Conservation (phyloP, 371 early-diverging fungal genomes). For the Mucor piriformis region DNA sequence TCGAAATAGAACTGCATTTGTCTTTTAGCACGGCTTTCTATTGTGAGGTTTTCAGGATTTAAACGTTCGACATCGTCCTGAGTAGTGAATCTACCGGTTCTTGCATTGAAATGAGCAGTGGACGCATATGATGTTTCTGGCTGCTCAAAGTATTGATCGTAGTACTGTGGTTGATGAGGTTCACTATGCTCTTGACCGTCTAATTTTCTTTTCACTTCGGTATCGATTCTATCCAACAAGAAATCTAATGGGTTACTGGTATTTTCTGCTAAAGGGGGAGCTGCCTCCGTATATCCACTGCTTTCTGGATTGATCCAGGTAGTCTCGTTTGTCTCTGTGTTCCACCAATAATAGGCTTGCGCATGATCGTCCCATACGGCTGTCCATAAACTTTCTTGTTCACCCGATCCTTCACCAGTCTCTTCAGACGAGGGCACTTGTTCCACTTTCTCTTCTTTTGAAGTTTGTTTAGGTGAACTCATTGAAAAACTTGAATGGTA, state of each 20-base stretch:
- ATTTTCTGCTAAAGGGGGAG: not conserved
- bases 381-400: constrained; percentile 41
- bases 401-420: not conserved
- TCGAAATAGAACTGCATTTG: constrained; percentile 57
- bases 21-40: constrained; percentile 42
- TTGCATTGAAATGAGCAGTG: constrained; percentile 54
- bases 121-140: constrained; percentile 30
- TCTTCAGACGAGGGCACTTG: not conserved
- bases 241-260: constrained; percentile 36
- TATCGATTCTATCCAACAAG: constrained; percentile 47
- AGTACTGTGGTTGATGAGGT: not conserved
- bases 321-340: constrained; percentile 62
- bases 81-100: constrained; percentile 55
- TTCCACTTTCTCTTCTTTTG: not conserved
- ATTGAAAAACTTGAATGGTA: not conserved
- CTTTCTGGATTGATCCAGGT: constrained; percentile 52
- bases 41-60: constrained; percentile 43
- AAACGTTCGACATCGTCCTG: constrained; percentile 38
- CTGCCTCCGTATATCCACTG: too few relatives aligned
- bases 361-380: constrained; percentile 56
- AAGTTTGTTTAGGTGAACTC: constrained; percentile 1
- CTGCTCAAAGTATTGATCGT: constrained; percentile 3
- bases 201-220: constrained; percentile 35
- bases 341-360: constrained; percentile 66
- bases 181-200: constrained; percentile 17